Base-by-base conservation (phyloP, 257 asterid species). In the Parsonsia alboflavescens region DNA sequence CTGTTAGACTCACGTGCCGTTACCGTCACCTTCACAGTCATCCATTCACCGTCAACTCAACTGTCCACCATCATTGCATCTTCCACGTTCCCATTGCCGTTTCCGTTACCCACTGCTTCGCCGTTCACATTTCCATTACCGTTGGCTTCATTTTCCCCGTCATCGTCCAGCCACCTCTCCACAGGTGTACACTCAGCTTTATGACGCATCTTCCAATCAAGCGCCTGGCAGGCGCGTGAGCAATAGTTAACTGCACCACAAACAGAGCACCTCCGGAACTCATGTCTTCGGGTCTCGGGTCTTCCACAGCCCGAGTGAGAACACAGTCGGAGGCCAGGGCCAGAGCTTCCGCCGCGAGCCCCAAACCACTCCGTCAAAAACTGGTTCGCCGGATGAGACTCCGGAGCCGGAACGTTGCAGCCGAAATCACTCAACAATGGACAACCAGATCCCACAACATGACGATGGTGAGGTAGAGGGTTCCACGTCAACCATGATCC, bases 191-290 rank as follows among this genome's bases (percentile, higher is more conserved):
- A 94, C 85, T 87, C 96, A 68, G 73, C 85, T 82, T 92, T 94
- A 65, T 94, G 99, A 69, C 97, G 89, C 84, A 82, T 82, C 87
- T 90, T 90, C 99, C 99, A 94, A 73, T 94, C 99, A 77, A 94
- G 84, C 73, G 98, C 97, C 76, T 94, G 99, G 61, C 99, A 94
- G 5, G 97, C 97, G 62, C 97, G 96, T 21, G 99, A 94, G 86
- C 99, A 94, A 52, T 94, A 94, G 75, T 90, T 94, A 79, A 90
- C 97, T 2, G 89, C 85, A 16, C 97, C 96, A 77, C 99, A 94
- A 64, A 92, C 96, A 0, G 96, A 89, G 71, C 99, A 94, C 76
- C 97, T 82, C 9, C 98, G 89, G 73, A 92, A 94, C 84, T 94
- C 99, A 9, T 90, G 96, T 77, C 85, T 77, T 74, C 99, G 70